Evolutionary conservation across 2,329 filamentous ascomycete species (phyloP).

Genomic region (Fonsecaea pedrosoi): DNA sequence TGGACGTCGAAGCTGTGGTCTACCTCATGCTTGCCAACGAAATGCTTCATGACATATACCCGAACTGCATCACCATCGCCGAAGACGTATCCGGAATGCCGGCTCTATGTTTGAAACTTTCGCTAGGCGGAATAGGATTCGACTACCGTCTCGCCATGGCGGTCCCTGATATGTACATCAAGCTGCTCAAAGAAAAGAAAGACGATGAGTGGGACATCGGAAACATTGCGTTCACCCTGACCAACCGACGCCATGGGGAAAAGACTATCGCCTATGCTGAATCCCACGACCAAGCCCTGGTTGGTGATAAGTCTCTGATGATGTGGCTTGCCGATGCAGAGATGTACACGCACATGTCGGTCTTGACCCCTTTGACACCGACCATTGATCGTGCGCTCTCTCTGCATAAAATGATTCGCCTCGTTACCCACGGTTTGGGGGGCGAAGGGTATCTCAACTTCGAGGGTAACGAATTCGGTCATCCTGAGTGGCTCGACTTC

Average conservation of each 20-base stretch:
- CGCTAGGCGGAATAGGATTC: conserved; percentile 90
- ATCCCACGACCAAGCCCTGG: conserved; percentile 95
- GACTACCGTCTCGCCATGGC: conserved; percentile 98
- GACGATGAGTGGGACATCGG: conserved; percentile 93
- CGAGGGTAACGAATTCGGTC: conserved; percentile 97
- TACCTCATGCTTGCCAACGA: conserved; percentile 98
- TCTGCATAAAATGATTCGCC: conserved; percentile 95
- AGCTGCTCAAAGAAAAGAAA: conserved; percentile 90
- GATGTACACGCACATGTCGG: conserved; percentile 98
- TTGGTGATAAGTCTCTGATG: conserved; percentile 95
- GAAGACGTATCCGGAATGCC: conserved; percentile 99
- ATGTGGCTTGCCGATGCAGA: conserved; percentile 98
- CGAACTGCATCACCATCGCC: conserved; percentile 85
- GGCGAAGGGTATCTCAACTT: conserved; percentile 99
- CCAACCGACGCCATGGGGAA: conserved; percentile 91
- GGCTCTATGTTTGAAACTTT: conserved; percentile 84
- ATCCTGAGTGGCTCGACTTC: conserved; percentile 99
- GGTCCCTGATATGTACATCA: conserved; percentile 98
- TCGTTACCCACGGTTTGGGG: conserved; percentile 87
- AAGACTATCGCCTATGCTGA: conserved; percentile 99
- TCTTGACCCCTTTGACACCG: conserved; percentile 79
- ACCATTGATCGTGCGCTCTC: conserved; percentile 89
- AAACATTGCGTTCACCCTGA: conserved; percentile 83
- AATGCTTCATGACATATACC: conserved; percentile 89
- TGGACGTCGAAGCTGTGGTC: conserved; percentile 91